phyloP scores from a whole-genome alignment of 192 early-diverging fungal species.

The Coemansia sp. region DNA sequence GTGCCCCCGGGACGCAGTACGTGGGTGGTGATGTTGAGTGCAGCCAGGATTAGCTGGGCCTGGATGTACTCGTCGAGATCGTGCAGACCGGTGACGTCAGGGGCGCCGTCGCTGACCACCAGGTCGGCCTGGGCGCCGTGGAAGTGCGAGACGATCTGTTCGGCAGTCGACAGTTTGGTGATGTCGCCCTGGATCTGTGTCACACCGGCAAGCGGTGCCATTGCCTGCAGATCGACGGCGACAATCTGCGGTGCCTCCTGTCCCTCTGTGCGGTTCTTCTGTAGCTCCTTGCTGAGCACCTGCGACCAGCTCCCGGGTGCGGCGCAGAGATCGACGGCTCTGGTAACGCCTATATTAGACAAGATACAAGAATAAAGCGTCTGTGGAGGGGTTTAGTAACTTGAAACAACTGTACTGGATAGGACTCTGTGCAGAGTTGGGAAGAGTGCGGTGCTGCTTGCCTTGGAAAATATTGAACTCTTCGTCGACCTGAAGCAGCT shows the following conservation, averaged over 20 bases:
- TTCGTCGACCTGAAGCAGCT: conserved; percentile 94
- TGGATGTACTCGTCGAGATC: conserved; percentile 99
- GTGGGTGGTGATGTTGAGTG: conserved; percentile 95
- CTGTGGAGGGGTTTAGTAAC: not conserved
- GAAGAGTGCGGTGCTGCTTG: conserved; percentile 13
- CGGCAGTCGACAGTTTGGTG: conserved; percentile 89
- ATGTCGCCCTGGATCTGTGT: conserved; percentile 97
- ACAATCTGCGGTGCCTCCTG: conserved; percentile 69
- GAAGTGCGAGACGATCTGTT: conserved; percentile 87
- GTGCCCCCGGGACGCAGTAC: conserved; percentile 86
- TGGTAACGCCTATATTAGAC: conserved; percentile 60
- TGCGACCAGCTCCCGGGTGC: conserved; percentile 98
- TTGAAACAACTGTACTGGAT: not conserved
- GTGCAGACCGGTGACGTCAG: conserved; percentile 95
- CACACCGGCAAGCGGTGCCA: conserved; percentile 94
- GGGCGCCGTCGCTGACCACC: conserved; percentile 95
- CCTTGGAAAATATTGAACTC: conserved; percentile 89
- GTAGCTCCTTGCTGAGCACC: conserved; percentile 70
- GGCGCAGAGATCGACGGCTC: conserved; percentile 95
- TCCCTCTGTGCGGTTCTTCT: conserved; percentile 50
- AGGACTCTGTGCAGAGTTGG: not conserved
- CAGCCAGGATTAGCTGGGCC: conserved; percentile 90
- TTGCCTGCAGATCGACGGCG: conserved; percentile 93
- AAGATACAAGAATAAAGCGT: not conserved
- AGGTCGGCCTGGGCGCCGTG: conserved; percentile 85